Conservation (phyloP, 2,329 filamentous ascomycete species). For the Pseudocercospora musae region DNA sequence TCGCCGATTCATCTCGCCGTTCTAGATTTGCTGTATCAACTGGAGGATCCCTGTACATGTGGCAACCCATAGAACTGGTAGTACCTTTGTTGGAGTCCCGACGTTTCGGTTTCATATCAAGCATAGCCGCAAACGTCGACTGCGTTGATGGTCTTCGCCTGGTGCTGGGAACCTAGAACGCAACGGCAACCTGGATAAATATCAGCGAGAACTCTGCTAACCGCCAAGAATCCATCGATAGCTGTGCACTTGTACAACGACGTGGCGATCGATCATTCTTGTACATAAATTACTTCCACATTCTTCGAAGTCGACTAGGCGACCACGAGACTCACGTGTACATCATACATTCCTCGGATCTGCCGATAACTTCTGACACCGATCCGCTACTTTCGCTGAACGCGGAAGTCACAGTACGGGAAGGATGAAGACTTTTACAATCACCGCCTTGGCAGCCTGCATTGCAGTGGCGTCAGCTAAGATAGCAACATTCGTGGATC, state of each 20-base stretch:
- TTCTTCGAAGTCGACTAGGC: slow-evolving; percentile 11
- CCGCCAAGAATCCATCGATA: neutral
- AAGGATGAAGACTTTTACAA: slow-evolving; percentile 25
- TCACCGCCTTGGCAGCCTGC: slow-evolving; percentile 22
- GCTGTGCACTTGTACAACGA: neutral
- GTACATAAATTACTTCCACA: slow-evolving; percentile 16
- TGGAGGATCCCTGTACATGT: slow-evolving; percentile 7
- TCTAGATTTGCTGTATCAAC: slow-evolving; percentile 2
- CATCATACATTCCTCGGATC: slow-evolving; percentile 15
- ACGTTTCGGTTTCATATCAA: slow-evolving; percentile 7
- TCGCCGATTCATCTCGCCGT: neutral
- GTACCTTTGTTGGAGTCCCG: neutral
- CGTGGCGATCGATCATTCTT: neutral
- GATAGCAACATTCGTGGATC: slow-evolving; percentile 27
- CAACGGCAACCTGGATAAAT: slow-evolving; percentile 4
- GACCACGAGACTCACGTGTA: neutral
- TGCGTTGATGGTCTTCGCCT: neutral
- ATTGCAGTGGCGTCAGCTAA: slow-evolving; percentile 20
- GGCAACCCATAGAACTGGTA: slow-evolving; percentile 1
- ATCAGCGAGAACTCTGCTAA: neutral
- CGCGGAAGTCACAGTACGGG: slow-evolving; percentile 17
- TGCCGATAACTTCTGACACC: slow-evolving; percentile 7
- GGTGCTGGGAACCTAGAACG: slow-evolving; percentile 1
- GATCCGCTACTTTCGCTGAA: slow-evolving; percentile 12
- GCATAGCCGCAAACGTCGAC: slow-evolving; percentile 14